A percentile compares a stretch with the other conserved stretches of the same genome.
These are phyloP conservation scores for Cladosporium sp. DNA, from an alignment of 2,329 filamentous ascomycete species.

Conservation along the genomic window DNA sequence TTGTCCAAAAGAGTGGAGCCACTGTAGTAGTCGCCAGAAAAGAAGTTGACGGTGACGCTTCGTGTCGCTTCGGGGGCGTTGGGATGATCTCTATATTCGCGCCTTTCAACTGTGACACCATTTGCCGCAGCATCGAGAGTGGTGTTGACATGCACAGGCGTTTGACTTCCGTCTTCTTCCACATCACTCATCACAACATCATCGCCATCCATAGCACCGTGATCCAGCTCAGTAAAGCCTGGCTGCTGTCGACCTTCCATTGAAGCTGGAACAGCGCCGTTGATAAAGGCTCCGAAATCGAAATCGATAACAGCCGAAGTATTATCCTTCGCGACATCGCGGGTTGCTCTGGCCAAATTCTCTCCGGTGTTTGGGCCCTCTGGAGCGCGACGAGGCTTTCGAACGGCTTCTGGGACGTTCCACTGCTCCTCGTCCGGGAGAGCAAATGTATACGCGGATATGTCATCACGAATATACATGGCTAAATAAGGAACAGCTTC, in stretches of 20 bases:
- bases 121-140: slow-evolving; percentile 38
- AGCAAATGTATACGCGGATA: slow-evolving; percentile 34
- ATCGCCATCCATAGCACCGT: slow-evolving; percentile 36
- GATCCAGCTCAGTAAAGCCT: background rate
- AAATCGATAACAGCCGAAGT: background rate
- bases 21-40: slow-evolving; percentile 53
- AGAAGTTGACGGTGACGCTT: slow-evolving; percentile 49
- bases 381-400: slow-evolving; percentile 2
- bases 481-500: slow-evolving; percentile 48
- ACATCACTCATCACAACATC: slow-evolving; percentile 30
- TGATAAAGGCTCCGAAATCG: background rate
- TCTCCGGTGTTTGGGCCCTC: background rate
- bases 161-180: slow-evolving; percentile 14
- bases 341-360: background rate
- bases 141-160: slow-evolving; percentile 22
- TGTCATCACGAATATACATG: slow-evolving; percentile 52
- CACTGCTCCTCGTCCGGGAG: slow-evolving; percentile 22
- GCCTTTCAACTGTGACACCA: slow-evolving; percentile 30
- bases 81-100: slow-evolving; percentile 1
- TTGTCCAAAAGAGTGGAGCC: slow-evolving; percentile 44
- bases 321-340: background rate
- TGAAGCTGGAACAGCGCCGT: background rate
- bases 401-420: slow-evolving; percentile 8
- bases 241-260: background rate
- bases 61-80: slow-evolving; percentile 24